Evolutionary conservation across 108 stramenopile genomes (phyloP).

Genomic region (Nitzschia sp.): DNA sequence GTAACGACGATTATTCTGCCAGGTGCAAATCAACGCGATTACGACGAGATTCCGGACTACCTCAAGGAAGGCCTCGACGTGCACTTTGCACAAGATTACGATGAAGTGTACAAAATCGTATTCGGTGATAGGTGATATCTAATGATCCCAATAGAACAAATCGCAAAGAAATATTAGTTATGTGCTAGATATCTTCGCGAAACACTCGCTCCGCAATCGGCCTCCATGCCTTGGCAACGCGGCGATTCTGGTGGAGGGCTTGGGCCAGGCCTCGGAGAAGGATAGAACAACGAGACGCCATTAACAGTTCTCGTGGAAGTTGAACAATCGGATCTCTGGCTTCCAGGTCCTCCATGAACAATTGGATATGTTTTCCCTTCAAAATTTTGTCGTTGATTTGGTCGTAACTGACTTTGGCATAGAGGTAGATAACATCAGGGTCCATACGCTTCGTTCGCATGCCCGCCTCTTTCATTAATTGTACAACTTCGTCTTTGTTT

Average conservation of each 20-base stretch:
- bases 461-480: slow-evolving; percentile 66
- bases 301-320: slow-evolving; percentile 69
- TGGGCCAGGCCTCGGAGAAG: slow-evolving; percentile 75
- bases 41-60: slow-evolving; percentile 96
- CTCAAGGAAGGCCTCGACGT: slow-evolving; percentile 93
- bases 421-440: slow-evolving; percentile 66
- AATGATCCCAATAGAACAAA: neutral
- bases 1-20: slow-evolving; percentile 90
- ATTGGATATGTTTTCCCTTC: slow-evolving; percentile 77
- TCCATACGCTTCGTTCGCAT: slow-evolving; percentile 66
- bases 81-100: slow-evolving; percentile 92
- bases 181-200: slow-evolving; percentile 38
- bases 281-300: slow-evolving; percentile 67
- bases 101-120: slow-evolving; percentile 86
- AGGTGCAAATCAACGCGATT: slow-evolving; percentile 90
- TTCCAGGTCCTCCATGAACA: slow-evolving; percentile 81
- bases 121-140: slow-evolving; percentile 44
- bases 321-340: slow-evolving; percentile 64
- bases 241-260: slow-evolving; percentile 74
- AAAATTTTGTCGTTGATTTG: slow-evolving; percentile 67
- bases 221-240: slow-evolving; percentile 68
- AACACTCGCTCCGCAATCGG: slow-evolving; percentile 78
- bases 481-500: slow-evolving; percentile 51
- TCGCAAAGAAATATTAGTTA: neutral
- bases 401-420: slow-evolving; percentile 74